These are phyloP conservation scores for Colletotrichum graminicola DNA, from an alignment of 2,329 filamentous ascomycete species.

Conservation along the genomic window DNA sequence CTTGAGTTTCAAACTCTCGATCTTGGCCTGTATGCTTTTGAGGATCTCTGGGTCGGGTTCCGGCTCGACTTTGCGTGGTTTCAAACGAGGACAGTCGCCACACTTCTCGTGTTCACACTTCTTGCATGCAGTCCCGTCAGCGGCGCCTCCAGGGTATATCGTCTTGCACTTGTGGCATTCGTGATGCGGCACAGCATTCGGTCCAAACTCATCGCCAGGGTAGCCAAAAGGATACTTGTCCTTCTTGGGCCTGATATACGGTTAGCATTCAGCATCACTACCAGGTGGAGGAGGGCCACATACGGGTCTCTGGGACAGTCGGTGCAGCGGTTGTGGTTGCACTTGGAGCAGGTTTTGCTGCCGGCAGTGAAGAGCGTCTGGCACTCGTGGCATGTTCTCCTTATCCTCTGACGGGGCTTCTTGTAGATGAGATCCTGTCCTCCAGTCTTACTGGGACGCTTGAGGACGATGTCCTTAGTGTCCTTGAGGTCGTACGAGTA, in stretches of 20 bases:
- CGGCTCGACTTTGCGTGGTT: constrained; percentile 71
- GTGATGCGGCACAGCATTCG: constrained; percentile 64
- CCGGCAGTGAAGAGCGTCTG: constrained; percentile 69
- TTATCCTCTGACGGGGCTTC: constrained; percentile 78
- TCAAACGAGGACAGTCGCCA: constrained; percentile 68
- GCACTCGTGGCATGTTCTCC: constrained; percentile 83
- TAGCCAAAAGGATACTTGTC: constrained; percentile 78
- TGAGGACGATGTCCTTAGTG: constrained; percentile 66
- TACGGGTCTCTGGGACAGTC: constrained; percentile 86
- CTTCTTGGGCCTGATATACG: constrained; percentile 67
- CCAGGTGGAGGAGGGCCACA: constrained; percentile 52
- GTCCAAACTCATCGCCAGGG: constrained; percentile 72
- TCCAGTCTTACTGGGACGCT: constrained; percentile 73
- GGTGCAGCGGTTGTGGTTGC: constrained; percentile 80
- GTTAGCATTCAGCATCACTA: constrained; percentile 23
- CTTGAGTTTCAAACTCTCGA: constrained; percentile 58
- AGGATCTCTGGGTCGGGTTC: constrained; percentile 72
- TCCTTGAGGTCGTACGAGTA: constrained; percentile 58
- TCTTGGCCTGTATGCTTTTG: constrained; percentile 67
- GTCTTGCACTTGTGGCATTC: constrained; percentile 74
- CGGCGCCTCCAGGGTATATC: constrained; percentile 64
- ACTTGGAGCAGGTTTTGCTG: constrained; percentile 74
- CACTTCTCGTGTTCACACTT: constrained; percentile 73
- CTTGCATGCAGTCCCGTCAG: constrained; percentile 67
- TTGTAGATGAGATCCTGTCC: constrained; percentile 80